Evolutionary conservation across 768 basidiomycete genomes (phyloP), one percentile per base, ranked within the genome.

Genomic region (Podaxis mareebaensis): DNA sequence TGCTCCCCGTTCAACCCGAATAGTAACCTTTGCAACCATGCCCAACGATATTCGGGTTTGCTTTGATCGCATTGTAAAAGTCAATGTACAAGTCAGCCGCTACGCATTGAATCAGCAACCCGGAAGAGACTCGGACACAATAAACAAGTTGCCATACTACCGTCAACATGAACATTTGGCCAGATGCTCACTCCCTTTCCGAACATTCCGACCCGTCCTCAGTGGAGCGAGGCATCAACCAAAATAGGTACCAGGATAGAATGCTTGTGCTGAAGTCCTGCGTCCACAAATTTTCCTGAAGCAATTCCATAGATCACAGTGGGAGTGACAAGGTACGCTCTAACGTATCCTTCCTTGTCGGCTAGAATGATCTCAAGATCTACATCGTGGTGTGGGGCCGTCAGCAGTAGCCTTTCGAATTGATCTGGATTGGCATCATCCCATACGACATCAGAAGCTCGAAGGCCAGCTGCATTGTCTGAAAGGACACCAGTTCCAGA

Each of bases 111-210:
- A 33, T n/a, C 20, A 55, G 57, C 11, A 46, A 36, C 11, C 30
- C 22, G 22, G 22, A 39, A 28, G 8, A 55, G 38, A 8, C 30
- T 26, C 24, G 3, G 24, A 26, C 13, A 26, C 36, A 42, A 26
- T 2, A 26, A 24, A 17, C n/a, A 6, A 12, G 67, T 22, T 46
- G 17, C n/a, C 75, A 56, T 57, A 83, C 84, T 73, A 38, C 88
- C 86, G 48, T 80, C 72, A 57, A 87, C 79, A 63, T 87, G 79
- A 20, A 88, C 82, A 64, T 85, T 75, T 1, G 78, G 77, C 84
- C 85, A 86, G 24, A 80, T 66, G 51, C 85, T 81, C 68, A 80
- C 77, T 15, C 86, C 85, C 56, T 76, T 68, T 1, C 86, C 86
- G 8, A 87, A 71, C 65, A 84, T 72, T 3, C 82, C 85, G 1